Evolutionary conservation across 768 basidiomycete genomes (phyloP).

Genomic region (Kwoniella botswanensis): DNA sequence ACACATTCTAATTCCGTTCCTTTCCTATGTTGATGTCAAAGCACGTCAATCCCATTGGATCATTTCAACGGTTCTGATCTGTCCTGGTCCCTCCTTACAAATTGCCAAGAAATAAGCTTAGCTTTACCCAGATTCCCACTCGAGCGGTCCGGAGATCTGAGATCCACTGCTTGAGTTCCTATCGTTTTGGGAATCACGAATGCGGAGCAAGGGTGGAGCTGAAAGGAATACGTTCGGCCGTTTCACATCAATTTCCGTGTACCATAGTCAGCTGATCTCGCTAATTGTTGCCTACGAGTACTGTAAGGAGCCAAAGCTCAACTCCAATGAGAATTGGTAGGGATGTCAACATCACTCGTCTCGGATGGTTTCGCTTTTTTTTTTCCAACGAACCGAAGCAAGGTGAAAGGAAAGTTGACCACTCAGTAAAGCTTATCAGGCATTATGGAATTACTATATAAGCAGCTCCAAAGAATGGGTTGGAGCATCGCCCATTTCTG

Average conservation of each 20-base stretch:
- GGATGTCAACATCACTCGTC: not conserved
- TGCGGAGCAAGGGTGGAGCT: not conserved
- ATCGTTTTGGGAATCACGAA: not conserved
- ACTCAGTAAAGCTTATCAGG: not conserved
- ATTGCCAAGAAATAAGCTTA: not conserved
- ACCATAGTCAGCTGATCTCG: not conserved
- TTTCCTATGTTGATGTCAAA: not conserved
- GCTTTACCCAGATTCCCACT: not conserved
- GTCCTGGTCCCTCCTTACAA: too few relatives aligned
- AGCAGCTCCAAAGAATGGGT: not conserved
- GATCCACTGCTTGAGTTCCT: not conserved
- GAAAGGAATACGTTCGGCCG: not conserved
- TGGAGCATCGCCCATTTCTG: not conserved
- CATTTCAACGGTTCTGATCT: not conserved
- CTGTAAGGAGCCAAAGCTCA: not conserved
- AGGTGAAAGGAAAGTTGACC: not conserved
- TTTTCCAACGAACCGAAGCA: not conserved
- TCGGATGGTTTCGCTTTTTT: conserved; percentile 8
- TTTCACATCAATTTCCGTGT: not conserved
- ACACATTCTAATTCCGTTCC: not conserved
- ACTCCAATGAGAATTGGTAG: not conserved
- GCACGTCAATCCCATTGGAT: not conserved
- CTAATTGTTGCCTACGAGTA: not conserved
- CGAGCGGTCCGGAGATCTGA: not conserved
- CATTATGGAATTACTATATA: not conserved